phyloP scores from a whole-genome alignment of 352 stramenopile genomes.

The Globisporangium cederbergense region DNA sequence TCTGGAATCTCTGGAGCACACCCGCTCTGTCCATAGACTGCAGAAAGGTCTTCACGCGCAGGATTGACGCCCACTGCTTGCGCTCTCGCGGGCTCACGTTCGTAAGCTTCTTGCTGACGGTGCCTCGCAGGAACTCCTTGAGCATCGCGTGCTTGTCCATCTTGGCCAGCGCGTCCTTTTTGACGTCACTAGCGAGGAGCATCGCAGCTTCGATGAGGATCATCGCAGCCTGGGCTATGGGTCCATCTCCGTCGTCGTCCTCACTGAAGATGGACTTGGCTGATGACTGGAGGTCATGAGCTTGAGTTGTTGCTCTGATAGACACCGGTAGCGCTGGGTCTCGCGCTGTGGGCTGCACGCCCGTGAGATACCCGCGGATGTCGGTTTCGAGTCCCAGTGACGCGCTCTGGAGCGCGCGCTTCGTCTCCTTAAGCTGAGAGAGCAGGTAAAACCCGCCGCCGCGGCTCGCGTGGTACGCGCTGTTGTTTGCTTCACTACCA shows the following conservation, averaged over 20 bases:
- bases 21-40: constrained; percentile 3
- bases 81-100: constrained; percentile 9
- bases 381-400: constrained; percentile 37
- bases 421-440: constrained; percentile 22
- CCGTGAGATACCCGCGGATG: constrained; percentile 46
- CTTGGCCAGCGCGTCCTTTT: constrained; percentile 11
- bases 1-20: not conserved
- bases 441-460: constrained; percentile 52
- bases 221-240: not conserved
- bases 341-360: constrained; percentile 30
- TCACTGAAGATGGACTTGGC: constrained; percentile 15
- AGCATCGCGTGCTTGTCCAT: constrained; percentile 14
- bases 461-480: constrained; percentile 18
- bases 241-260: not conserved
- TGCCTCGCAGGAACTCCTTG: constrained; percentile 13
- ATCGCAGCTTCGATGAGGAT: constrained; percentile 16
- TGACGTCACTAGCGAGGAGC: constrained; percentile 7
- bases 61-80: constrained; percentile 10
- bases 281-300: not conserved
- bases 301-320: not conserved
- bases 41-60: constrained; percentile 1
- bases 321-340: not conserved
- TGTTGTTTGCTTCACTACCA: constrained; percentile 22
- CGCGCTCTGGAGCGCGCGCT: constrained; percentile 21
- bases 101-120: constrained; percentile 11